Evolutionary conservation across 352 stramenopile species (phyloP), one percentile per base, ranked within the genome.

Genomic region (Plasmopara muralis): DNA sequence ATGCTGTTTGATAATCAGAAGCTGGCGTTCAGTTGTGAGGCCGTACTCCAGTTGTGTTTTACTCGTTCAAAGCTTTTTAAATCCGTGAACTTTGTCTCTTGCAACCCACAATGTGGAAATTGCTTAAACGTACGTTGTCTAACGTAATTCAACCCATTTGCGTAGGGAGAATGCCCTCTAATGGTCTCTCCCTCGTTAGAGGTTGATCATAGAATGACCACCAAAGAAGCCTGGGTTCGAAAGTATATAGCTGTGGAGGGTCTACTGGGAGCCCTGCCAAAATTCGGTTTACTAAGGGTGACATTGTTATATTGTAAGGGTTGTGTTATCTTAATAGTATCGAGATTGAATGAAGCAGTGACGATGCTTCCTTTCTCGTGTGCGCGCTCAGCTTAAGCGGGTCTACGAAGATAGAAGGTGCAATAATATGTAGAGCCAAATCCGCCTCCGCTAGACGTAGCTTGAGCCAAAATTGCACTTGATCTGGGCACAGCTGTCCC

Each of bases 401-500:
- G 18, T 46, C 41, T 18, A 15, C 5, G 14, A 34, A 46, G 20
- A 46, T 33, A 46, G 18, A 33, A 5, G 41, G 41, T 46, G 41
- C 41, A 34, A 34, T 30, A 34, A 34, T 46, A 13, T 34, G 41
- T 8, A 46, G 20, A 46, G 41, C 41, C 20, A 46, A n/a, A 15
- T 46, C 41, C 6, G 20, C 6, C 25, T 46, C 31, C 7, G 31
- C 31, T 4, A 35, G 31, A 12, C 18, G 4, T 33, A 33, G 31
- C 10, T 46, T 30, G 20, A 46, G 16, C 41, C 41, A 46, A 18
- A 16, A 33, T 34, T 46, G 41, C 13, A 61, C 6, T 12, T 35
- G 31, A 12, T 35, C 31, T 12, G 31, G 31, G 5, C 31, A 35
- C 31, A 35, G 31, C 88, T 85, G 90, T 76, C 82, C 16, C n/a